Percentiles rank a stretch among this genome's conserved stretches.
phyloP scores from a whole-genome alignment of 768 basidiomycete genomes.

The Neoboletus magnificus region DNA sequence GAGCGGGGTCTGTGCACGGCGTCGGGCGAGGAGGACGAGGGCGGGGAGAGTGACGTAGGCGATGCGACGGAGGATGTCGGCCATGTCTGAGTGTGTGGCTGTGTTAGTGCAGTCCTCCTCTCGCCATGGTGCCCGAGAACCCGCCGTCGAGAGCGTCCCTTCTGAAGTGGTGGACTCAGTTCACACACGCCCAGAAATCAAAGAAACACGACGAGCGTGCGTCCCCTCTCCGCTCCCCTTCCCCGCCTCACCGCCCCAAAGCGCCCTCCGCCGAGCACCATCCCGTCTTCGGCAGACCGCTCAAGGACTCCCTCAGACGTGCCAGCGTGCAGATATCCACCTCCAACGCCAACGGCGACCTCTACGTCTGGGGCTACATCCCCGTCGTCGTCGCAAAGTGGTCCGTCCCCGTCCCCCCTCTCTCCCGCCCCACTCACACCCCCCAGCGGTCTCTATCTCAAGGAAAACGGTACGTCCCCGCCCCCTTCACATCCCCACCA shows the following conservation, averaged over 20 bases:
- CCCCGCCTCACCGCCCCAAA: conserved; percentile 4
- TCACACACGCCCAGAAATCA: conserved; percentile 58
- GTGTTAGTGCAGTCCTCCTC: too few relatives aligned
- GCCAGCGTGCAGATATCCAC: conserved; percentile 95
- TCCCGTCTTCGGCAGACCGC: conserved; percentile 81
- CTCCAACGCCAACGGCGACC: conserved; percentile 73
- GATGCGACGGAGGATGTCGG: background rate
- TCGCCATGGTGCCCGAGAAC: conserved; percentile 32
- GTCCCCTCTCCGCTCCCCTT: conserved; percentile 8
- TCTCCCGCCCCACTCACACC: conserved; percentile 1
- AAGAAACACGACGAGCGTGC: conserved; percentile 51
- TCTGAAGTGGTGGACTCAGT: conserved; percentile 82
- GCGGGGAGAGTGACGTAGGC: background rate
- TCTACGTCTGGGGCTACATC: conserved; percentile 91
- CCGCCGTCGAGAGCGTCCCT: conserved; percentile 53
- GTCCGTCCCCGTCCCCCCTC: conserved; percentile 41
- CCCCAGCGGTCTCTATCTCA: conserved; percentile 83
- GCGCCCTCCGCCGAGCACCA: conserved; percentile 35
- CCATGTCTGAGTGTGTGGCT: conserved; percentile 13
- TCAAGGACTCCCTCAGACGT: conserved; percentile 78
- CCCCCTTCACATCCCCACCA: background rate
- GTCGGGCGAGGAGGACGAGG: background rate
- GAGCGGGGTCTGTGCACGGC: background rate
- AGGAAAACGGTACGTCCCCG: conserved; percentile 72
- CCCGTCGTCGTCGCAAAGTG: conserved; percentile 98